These are phyloP conservation scores for Nidula microcarpa DNA, from an alignment of 768 basidiomycete species.

Conservation along the genomic window DNA sequence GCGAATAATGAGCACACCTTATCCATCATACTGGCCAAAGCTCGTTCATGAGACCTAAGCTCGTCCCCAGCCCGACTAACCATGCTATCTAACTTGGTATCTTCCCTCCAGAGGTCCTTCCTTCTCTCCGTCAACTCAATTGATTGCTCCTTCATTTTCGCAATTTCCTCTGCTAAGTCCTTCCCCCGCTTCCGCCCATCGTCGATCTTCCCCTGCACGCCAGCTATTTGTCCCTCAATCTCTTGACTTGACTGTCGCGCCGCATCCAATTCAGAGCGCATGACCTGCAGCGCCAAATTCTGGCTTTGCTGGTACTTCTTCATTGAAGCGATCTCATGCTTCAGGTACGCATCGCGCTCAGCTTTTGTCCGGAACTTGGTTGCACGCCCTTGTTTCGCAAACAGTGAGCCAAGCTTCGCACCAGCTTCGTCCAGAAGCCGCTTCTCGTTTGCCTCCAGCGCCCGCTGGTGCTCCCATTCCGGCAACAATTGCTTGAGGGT, in stretches of 20 bases:
- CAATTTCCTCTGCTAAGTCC: constrained; percentile 60
- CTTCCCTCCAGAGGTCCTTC: constrained; percentile 95
- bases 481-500: constrained; percentile 65
- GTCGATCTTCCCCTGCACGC: constrained; percentile 56
- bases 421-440: constrained; percentile 72
- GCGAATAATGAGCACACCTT: constrained; percentile 48
- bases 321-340: constrained; percentile 74
- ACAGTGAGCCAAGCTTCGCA: constrained; percentile 69
- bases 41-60: constrained; percentile 75
- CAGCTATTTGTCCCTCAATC: constrained; percentile 56
- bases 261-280: constrained; percentile 46
- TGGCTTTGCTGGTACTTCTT: constrained; percentile 58
- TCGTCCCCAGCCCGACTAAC: constrained; percentile 78
- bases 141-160: constrained; percentile 61
- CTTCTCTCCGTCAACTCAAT: constrained; percentile 71
- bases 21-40: constrained; percentile 90
- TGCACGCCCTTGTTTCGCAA: constrained; percentile 87
- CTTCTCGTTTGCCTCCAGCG: constrained; percentile 49
- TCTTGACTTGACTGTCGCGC: constrained; percentile 47
- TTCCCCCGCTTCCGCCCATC: constrained; percentile 57
- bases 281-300: constrained; percentile 47
- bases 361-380: constrained; percentile 79
- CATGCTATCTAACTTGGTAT: constrained; percentile 79
- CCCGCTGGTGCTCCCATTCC: constrained; percentile 61
- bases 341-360: constrained; percentile 81